Evolutionary conservation across 345 rosid genomes (phyloP).

Genomic region (Gossypium herbaceum): DNA sequence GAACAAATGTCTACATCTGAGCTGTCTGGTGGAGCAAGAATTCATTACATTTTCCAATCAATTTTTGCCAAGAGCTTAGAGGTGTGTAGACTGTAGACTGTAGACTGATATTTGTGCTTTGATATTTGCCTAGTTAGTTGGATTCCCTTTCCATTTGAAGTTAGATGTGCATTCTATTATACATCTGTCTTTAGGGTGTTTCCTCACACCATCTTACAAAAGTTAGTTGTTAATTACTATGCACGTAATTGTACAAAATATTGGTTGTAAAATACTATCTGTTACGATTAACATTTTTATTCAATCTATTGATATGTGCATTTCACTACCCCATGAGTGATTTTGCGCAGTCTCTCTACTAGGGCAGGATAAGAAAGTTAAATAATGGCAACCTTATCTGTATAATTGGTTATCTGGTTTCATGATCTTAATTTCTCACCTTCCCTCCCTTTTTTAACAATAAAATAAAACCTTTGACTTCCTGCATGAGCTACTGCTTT

Average conservation of each 20-base stretch:
- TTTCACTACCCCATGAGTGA: background rate
- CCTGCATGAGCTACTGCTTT: background rate
- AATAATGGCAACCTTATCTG: background rate
- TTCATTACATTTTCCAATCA: conserved; percentile 82
- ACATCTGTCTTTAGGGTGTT: background rate
- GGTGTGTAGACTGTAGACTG: conserved; percentile 45
- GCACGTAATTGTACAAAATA: background rate
- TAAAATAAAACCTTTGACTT: background rate
- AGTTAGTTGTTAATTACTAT: background rate
- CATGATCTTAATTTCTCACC: background rate
- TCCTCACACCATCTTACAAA: background rate
- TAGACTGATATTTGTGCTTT: background rate
- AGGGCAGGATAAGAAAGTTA: background rate
- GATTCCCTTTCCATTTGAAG: background rate
- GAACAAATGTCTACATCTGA: conserved; percentile 89
- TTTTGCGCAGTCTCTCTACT: background rate
- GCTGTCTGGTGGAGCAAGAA: conserved; percentile 90
- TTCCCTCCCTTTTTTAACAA: background rate
- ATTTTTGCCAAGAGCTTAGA: conserved; percentile 85
- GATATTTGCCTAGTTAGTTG: conserved; percentile 8
- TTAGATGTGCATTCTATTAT: background rate
- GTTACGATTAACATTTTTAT: background rate
- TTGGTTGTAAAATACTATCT: background rate
- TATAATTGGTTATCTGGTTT: background rate
- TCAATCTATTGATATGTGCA: background rate